A percentile compares a stretch with the other conserved stretches of the same genome.
Conservation (phyloP, 257 asterid species). For the Capsicum rhomboideum region DNA sequence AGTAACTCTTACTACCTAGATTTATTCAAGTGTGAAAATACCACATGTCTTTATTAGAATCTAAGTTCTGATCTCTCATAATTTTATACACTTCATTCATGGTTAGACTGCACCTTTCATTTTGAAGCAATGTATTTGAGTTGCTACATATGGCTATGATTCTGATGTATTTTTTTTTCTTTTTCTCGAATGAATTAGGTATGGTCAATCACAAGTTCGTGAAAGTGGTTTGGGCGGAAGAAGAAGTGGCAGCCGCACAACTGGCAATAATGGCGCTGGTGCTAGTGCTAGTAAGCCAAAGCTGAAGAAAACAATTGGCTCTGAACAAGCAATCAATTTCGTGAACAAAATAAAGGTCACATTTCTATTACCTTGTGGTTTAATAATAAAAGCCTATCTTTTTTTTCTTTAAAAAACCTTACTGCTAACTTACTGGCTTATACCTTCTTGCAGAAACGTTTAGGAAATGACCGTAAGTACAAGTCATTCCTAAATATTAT, state of each 20-base stretch:
- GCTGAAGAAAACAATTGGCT: slow-evolving; percentile 33
- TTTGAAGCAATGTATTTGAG: not conserved
- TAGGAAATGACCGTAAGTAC: slow-evolving; percentile 71
- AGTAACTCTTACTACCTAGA: too few relatives aligned
- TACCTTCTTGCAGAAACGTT: slow-evolving; percentile 60
- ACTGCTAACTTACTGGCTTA: not conserved
- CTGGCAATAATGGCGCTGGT: too few relatives aligned
- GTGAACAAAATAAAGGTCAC: slow-evolving; percentile 87
- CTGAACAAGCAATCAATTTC: slow-evolving; percentile 82
- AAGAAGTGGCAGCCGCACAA: too few relatives aligned
- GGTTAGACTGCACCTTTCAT: too few relatives aligned
- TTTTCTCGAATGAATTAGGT: not conserved
- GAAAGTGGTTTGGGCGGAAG: slow-evolving; percentile 10
- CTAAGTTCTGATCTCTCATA: too few relatives aligned
- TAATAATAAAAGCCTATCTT: not conserved
- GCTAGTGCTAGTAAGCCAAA: slow-evolving; percentile 14
- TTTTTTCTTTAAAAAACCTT: not conserved
- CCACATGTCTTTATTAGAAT: too few relatives aligned
- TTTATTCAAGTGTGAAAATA: too few relatives aligned
- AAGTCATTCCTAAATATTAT: slow-evolving; percentile 89
- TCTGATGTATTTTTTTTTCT: not conserved
- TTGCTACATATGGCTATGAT: too few relatives aligned
- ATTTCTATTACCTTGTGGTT: not conserved
- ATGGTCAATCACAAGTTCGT: not conserved
- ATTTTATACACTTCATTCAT: too few relatives aligned